A percentile compares a stretch with the other conserved stretches of the same genome.
phyloP scores from a whole-genome alignment of 805 yeast genomes.

The Naumovozyma dairenensis region DNA sequence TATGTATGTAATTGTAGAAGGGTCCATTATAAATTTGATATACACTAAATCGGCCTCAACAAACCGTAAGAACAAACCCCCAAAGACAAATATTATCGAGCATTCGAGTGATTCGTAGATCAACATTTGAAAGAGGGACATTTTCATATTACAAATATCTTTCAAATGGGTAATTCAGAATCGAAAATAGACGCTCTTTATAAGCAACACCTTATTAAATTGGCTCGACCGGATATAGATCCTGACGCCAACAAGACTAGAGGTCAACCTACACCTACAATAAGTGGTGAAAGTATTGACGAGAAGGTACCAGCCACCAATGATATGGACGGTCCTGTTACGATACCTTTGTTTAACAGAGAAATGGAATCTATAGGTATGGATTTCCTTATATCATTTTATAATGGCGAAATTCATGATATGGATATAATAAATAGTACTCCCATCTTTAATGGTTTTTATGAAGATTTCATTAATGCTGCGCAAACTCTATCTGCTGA shows the following conservation, averaged over 20 bases:
- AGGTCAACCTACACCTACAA: conserved; percentile 1
- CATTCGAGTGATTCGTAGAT: too few relatives aligned
- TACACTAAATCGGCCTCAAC: too few relatives aligned
- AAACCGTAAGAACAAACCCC: too few relatives aligned
- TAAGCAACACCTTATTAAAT: conserved; percentile 39
- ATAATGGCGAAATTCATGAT: conserved; percentile 8
- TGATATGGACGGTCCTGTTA: conserved; percentile 14
- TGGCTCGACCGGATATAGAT: conserved; percentile 11
- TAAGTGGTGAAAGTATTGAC: not conserved
- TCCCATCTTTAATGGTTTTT: conserved; percentile 35
- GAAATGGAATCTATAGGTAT: too few relatives aligned
- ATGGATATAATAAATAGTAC: conserved; percentile 22
- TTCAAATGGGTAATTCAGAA: conserved; percentile 71
- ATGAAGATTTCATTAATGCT: conserved; percentile 11
- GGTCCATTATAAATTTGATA: too few relatives aligned
- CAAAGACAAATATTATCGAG: too few relatives aligned
- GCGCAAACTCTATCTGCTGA: conserved; percentile 12
- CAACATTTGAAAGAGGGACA: too few relatives aligned
- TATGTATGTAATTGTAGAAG: too few relatives aligned
- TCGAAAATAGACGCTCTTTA: conserved; percentile 43
- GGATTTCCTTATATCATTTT: conserved; percentile 1
- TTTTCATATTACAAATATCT: too few relatives aligned
- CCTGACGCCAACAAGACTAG: not conserved
- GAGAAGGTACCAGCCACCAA: conserved; percentile 18
- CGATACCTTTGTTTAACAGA: conserved; percentile 3